Conservation (phyloP, 2,329 filamentous ascomycete species). For the Sporothrix inflata region DNA sequence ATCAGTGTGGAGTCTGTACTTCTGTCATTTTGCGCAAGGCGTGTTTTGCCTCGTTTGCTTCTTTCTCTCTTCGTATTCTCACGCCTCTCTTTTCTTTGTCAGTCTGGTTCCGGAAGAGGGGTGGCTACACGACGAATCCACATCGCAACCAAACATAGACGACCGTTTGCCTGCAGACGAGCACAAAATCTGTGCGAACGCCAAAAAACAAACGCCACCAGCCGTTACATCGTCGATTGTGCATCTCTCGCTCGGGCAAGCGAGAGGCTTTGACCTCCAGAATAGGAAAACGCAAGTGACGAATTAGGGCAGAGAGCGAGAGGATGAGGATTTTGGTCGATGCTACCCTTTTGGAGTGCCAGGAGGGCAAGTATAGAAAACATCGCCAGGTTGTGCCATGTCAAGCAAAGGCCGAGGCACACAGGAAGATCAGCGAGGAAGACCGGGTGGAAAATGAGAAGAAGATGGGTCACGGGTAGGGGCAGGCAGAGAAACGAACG, state of each 20-base stretch:
- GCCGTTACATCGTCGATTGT: slow-evolving; percentile 13
- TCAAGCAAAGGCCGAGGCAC: background rate
- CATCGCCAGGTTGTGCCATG: background rate
- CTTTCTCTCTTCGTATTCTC: background rate
- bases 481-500: background rate
- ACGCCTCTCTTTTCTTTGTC: background rate
- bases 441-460: background rate
- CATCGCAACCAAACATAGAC: slow-evolving; percentile 2
- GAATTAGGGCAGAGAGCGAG: slow-evolving; percentile 6
- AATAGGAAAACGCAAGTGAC: background rate
- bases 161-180: background rate
- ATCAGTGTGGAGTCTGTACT: background rate
- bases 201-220: background rate
- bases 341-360: background rate
- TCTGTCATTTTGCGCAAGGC: background rate
- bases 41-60: slow-evolving; percentile 17
- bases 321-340: background rate
- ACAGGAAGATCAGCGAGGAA: background rate
- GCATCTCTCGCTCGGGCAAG: background rate
- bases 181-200: background rate
- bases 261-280: slow-evolving; percentile 19
- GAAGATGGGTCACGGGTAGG: background rate
- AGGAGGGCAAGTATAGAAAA: background rate
- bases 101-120: background rate
- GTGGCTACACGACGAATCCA: background rate